Evolutionary conservation across 1,284 basidiomycete species (phyloP).

Genomic region (Anthracocystis panici-leucophaei): DNA sequence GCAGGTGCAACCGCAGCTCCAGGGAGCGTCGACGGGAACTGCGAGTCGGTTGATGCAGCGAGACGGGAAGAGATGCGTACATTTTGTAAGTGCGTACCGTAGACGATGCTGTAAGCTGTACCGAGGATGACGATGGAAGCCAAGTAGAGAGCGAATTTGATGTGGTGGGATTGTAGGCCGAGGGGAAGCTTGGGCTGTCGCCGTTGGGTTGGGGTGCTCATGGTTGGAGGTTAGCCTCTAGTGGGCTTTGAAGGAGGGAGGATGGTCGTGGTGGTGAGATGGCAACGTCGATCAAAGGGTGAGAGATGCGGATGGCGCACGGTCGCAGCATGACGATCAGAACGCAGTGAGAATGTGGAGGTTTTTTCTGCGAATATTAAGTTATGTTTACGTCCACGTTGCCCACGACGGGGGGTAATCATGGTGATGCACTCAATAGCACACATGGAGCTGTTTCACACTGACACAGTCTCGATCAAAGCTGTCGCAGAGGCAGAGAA

Average conservation of each 20-base stretch:
- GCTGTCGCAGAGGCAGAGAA: background rate
- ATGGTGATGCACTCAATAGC: background rate
- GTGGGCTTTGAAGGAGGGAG: background rate
- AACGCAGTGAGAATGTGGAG: constrained; percentile 13
- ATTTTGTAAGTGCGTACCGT: constrained; percentile 71
- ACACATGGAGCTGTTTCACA: background rate
- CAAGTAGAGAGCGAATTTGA: constrained; percentile 60
- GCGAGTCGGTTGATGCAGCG: background rate
- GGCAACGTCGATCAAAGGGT: background rate
- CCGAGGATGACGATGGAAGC: constrained; percentile 73
- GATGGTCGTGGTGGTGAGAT: constrained; percentile 2
- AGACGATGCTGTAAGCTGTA: constrained; percentile 75
- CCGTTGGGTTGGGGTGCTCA: constrained; percentile 23
- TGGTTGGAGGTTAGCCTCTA: background rate
- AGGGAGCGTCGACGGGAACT: constrained; percentile 27
- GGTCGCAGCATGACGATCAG: constrained; percentile 7
- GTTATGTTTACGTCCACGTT: background rate
- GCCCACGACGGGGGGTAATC: background rate
- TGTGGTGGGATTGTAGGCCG: constrained; percentile 44
- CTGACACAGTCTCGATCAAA: background rate
- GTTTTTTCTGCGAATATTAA: background rate
- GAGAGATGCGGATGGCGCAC: constrained; percentile 1
- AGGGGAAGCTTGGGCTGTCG: constrained; percentile 33
- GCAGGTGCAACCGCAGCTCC: constrained; percentile 36
- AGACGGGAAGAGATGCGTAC: constrained; percentile 66